A percentile compares a stretch with the other conserved stretches of the same genome.
Evolutionary conservation across 1,284 basidiomycete genomes (phyloP).

Genomic region (Ceratobasidium sp.): DNA sequence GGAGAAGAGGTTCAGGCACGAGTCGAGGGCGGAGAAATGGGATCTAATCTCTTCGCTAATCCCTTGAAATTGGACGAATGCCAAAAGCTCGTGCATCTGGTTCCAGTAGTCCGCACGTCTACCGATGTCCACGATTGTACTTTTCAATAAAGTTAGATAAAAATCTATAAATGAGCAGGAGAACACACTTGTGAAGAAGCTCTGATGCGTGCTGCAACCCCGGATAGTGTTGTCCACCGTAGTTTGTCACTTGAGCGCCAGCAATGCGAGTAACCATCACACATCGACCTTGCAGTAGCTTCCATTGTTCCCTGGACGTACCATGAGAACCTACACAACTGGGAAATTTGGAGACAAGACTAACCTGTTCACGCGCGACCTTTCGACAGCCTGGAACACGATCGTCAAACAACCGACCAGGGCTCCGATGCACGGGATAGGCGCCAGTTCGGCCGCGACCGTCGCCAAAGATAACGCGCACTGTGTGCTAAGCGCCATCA

Average conservation of each 20-base stretch:
- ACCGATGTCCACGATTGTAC: not conserved
- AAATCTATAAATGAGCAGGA: no score
- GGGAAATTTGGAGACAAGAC: not conserved
- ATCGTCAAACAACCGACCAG: constrained; percentile 12
- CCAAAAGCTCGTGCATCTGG: constrained; percentile 7
- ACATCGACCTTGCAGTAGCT: constrained; percentile 25
- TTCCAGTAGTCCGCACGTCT: constrained; percentile 10
- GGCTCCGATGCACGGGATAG: constrained; percentile 23
- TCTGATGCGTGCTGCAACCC: no score
- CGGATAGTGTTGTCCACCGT: no score
- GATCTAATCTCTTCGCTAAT: constrained; percentile 21
- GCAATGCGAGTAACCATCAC: constrained; percentile 33
- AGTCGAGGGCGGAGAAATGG: constrained; percentile 1
- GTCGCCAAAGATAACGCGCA: constrained; percentile 9
- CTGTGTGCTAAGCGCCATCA: constrained; percentile 4
- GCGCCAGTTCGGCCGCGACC: constrained; percentile 20
- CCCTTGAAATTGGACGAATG: constrained; percentile 2
- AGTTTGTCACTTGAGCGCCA: constrained; percentile 24
- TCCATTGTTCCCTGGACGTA: constrained; percentile 22
- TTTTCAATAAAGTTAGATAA: not conserved
- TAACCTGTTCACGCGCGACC: constrained; percentile 21
- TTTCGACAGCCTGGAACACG: constrained; percentile 27
- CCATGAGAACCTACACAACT: not conserved
- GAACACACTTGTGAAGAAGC: no score
- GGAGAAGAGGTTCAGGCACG: constrained; percentile 1